Percentiles rank a stretch among this genome's conserved stretches.
Evolutionary conservation across 192 early-diverging fungal species (phyloP).

Genomic region (Coemansia sp.): DNA sequence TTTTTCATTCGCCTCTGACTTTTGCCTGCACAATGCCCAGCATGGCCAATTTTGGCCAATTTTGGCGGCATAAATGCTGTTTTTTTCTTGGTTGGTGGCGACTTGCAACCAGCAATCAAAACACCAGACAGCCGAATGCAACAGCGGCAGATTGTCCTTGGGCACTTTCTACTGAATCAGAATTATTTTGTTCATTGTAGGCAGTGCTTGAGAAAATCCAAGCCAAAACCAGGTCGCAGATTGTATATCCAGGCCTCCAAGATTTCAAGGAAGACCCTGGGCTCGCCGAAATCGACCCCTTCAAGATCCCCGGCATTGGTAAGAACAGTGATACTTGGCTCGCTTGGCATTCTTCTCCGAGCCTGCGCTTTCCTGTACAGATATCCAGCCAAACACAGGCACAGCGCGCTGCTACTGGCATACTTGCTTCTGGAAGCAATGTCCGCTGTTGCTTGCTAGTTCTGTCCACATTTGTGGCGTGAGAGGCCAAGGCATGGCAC

Average conservation of each 20-base stretch:
- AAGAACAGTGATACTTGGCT: slow-evolving; percentile 1
- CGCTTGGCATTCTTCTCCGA: background rate
- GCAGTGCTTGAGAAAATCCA: slow-evolving; percentile 87
- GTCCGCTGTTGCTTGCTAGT: background rate
- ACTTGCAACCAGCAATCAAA: background rate
- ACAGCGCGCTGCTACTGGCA: no score
- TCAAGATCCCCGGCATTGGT: slow-evolving; percentile 82
- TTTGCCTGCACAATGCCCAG: background rate
- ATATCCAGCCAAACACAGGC: no score
- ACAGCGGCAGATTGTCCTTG: background rate
- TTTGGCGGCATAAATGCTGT: background rate
- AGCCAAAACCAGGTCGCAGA: slow-evolving; percentile 67
- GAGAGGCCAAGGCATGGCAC: slow-evolving; percentile 3
- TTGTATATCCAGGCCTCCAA: slow-evolving; percentile 76
- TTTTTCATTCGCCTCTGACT: slow-evolving; percentile 9
- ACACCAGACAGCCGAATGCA: background rate
- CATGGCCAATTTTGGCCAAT: background rate
- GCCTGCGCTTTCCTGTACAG: no score
- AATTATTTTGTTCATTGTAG: slow-evolving; percentile 20
- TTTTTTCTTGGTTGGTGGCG: background rate
- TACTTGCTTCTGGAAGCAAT: background rate
- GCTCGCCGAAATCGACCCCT: slow-evolving; percentile 66
- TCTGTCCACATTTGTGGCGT: slow-evolving; percentile 3
- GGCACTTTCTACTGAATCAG: background rate
- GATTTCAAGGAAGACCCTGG: slow-evolving; percentile 59